A percentile compares a stretch with the other conserved stretches of the same genome.
Evolutionary conservation across 2,329 filamentous ascomycete genomes (phyloP).

Genomic region (Calonectria crousiana): DNA sequence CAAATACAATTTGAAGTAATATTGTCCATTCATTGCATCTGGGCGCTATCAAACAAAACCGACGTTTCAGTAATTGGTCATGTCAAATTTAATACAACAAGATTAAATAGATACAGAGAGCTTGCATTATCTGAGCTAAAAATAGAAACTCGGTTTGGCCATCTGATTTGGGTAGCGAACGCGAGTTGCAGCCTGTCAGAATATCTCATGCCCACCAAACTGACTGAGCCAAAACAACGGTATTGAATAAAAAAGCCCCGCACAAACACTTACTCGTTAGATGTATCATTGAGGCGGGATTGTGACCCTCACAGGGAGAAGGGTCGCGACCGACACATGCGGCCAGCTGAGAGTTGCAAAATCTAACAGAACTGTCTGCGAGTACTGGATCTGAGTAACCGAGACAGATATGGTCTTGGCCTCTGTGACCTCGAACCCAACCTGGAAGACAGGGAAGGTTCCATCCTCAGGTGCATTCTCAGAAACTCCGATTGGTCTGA

Average conservation of each 20-base stretch:
- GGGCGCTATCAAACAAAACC: too few relatives aligned
- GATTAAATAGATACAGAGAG: too few relatives aligned
- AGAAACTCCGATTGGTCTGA: slow-evolving; percentile 5
- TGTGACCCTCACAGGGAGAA: slow-evolving; percentile 21
- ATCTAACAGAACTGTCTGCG: slow-evolving; percentile 40
- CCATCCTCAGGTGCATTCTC: neutral
- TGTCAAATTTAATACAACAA: too few relatives aligned
- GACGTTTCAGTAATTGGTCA: too few relatives aligned
- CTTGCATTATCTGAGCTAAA: too few relatives aligned
- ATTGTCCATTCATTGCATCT: too few relatives aligned
- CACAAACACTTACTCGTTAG: neutral
- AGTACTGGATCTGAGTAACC: slow-evolving; percentile 51
- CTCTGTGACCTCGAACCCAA: slow-evolving; percentile 20
- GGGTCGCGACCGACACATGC: slow-evolving; percentile 34
- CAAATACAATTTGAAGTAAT: too few relatives aligned
- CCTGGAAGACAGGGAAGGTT: slow-evolving; percentile 28
- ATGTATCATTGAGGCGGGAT: neutral
- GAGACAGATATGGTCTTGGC: slow-evolving; percentile 29
- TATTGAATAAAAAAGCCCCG: neutral
- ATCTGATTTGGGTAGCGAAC: too few relatives aligned
- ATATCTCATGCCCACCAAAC: too few relatives aligned
- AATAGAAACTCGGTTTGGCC: too few relatives aligned
- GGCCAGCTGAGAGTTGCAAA: slow-evolving; percentile 29
- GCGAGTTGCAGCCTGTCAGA: too few relatives aligned
- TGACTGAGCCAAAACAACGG: too few relatives aligned